Percentiles rank a stretch among this genome's conserved stretches.
phyloP scores from a whole-genome alignment of 305 asterid genomes.

The Fraxinus sp. region DNA sequence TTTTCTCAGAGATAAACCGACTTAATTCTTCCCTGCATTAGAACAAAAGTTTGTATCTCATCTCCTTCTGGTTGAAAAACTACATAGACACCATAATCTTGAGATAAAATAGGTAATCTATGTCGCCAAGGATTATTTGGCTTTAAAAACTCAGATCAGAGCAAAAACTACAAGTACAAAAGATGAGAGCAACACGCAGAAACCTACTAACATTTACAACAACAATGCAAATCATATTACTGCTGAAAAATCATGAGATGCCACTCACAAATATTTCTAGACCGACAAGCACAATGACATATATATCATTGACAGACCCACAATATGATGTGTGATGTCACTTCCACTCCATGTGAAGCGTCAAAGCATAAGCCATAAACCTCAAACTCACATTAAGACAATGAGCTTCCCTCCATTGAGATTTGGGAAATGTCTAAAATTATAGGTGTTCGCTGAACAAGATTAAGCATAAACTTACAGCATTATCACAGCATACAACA shows the following conservation, averaged over 20 bases:
- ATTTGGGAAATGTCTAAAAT: neutral
- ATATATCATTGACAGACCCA: neutral
- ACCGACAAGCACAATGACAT: neutral
- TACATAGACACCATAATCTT: neutral
- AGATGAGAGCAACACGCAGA: neutral
- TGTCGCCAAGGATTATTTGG: neutral
- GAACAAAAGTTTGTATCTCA: conserved; percentile 6
- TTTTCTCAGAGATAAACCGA: conserved; percentile 74
- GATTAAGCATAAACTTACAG: neutral
- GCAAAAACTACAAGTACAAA: neutral
- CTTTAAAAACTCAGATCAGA: neutral
- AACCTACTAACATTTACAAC: neutral
- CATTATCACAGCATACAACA: neutral
- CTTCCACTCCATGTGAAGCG: neutral
- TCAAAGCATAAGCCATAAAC: neutral
- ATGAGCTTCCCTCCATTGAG: neutral
- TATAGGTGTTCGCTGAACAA: neutral
- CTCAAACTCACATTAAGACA: neutral
- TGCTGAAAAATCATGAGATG: neutral
- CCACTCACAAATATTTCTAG: neutral
- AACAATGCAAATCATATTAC: neutral
- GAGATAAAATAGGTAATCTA: neutral
- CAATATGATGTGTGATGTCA: neutral
- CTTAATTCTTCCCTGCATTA: conserved; percentile 79
- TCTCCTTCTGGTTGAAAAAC: conserved; percentile 1